These are phyloP conservation scores for Cordyceps cateniannulata DNA, from an alignment of 2,329 filamentous ascomycete species.

Conservation along the genomic window DNA sequence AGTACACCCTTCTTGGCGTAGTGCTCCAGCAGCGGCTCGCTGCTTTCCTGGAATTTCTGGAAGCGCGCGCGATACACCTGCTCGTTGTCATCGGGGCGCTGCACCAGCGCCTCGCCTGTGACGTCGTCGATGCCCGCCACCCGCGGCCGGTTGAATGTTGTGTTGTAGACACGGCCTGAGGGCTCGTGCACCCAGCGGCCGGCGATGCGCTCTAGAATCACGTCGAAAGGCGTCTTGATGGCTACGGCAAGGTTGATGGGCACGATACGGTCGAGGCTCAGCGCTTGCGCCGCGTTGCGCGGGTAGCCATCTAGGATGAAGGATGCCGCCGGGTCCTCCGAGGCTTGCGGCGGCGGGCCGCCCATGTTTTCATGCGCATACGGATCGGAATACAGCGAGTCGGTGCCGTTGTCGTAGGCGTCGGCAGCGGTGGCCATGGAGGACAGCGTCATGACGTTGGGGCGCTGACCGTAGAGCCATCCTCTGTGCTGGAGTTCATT, in stretches of 20 bases:
- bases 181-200: conserved; percentile 91
- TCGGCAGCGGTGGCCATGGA: conserved; percentile 33
- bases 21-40: conserved; percentile 76
- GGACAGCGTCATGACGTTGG: conserved; percentile 47
- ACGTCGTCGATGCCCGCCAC: conserved; percentile 78
- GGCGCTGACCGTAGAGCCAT: conserved; percentile 59
- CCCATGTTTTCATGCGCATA: conserved; percentile 31
- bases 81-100: conserved; percentile 79
- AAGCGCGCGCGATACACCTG: conserved; percentile 78
- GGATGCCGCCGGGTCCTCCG: conserved; percentile 70
- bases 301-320: conserved; percentile 97
- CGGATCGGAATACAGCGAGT: conserved; percentile 28
- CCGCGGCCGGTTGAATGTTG: conserved; percentile 80
- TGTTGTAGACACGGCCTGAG: conserved; percentile 92
- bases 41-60: conserved; percentile 80
- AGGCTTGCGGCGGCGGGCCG: conserved; percentile 36
- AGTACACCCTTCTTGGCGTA: conserved; percentile 80
- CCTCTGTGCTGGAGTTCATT: conserved; percentile 80
- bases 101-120: conserved; percentile 78
- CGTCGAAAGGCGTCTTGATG: conserved; percentile 74
- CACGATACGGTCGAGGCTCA: conserved; percentile 69
- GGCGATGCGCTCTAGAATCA: conserved; percentile 84
- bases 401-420: conserved; percentile 26
- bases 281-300: conserved; percentile 74
- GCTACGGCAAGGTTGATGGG: conserved; percentile 95